Base-by-base conservation (phyloP, 495 filamentous ascomycete genomes). In the Penicillium cinerascens region DNA sequence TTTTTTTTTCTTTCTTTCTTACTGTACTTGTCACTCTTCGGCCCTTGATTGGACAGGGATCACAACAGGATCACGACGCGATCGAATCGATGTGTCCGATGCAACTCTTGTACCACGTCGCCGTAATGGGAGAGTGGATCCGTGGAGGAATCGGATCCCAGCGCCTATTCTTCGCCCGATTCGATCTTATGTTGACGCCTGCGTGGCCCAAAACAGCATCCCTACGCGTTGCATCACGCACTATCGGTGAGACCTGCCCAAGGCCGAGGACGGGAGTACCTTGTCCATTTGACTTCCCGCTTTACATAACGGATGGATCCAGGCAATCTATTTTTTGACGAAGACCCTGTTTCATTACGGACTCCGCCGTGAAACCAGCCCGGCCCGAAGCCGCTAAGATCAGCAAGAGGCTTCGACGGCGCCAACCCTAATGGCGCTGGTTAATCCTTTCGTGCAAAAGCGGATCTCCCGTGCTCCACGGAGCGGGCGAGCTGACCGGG, bases 381-480 rank as follows among this genome's bases (percentile, higher is more conserved):
- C 33, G 44, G 47, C 38, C 47, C 37, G 47, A 49, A 49, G 23
- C 23, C 22, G 40, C 47, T 27, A 40, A 49, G 47, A 49, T 42
- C 47, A 37, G 16, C 47, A 6, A n/a, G 36, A 40, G 4, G 15
- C 27, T 13, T n/a, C 20, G 20, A 47, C 45, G 45, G 45, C 17
- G 35, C 7, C 33, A 47, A 39, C 33, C 33, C 45, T 25, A 39
- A 37, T 9, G 18, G n/a, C 4, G 11, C n/a, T 21, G 18, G 22
- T 29, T 37, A 16, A 18, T 16, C 10, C 4, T n/a, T 6, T 21
- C 29, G 33, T 18, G 33, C 20, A 21, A 21, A 21, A 25, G 36
- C 22, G 47, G 47, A 49, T 49, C 37, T 18, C 37, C 42, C 51
- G 51, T 37, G 36, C 44, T 45, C 51, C 44, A 26, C 44, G 27